phyloP scores from a whole-genome alignment of 2,329 filamentous ascomycete species.

The Sclerotinia minor region DNA sequence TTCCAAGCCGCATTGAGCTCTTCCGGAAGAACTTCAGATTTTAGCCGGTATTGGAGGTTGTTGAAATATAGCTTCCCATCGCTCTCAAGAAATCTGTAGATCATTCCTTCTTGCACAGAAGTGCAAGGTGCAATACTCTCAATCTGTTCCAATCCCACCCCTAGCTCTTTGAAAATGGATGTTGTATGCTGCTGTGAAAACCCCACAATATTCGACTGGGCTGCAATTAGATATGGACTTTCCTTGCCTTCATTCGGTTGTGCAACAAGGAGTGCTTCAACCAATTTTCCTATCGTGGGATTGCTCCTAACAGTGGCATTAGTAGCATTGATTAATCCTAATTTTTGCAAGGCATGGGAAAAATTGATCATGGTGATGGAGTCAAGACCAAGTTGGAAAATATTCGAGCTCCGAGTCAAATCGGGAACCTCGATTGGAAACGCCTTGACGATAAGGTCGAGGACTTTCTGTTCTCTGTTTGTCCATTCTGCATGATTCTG shows the following conservation, averaged over 20 bases:
- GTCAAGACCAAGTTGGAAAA: conserved; percentile 86
- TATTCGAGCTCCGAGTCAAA: conserved; percentile 58
- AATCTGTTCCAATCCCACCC: conserved; percentile 53
- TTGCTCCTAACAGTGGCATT: conserved; percentile 69
- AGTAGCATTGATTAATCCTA: conserved; percentile 60
- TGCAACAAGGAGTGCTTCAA: conserved; percentile 35
- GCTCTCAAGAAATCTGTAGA: conserved; percentile 65
- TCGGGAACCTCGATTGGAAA: conserved; percentile 43
- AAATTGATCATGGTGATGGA: conserved; percentile 81
- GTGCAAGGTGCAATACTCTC: conserved; percentile 82
- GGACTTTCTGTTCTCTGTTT: conserved; percentile 50
- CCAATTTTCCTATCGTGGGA: conserved; percentile 51
- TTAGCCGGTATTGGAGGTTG: conserved; percentile 63
- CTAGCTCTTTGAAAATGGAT: conserved; percentile 50
- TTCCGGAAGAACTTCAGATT: conserved; percentile 46
- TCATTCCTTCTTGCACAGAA: conserved; percentile 81
- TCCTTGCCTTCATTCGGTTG: conserved; percentile 25
- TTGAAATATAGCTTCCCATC: conserved; percentile 71
- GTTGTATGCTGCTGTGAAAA: conserved; percentile 43
- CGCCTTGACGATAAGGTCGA: conserved; percentile 51
- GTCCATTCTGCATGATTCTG: conserved; percentile 40
- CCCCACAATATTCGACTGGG: conserved; percentile 43
- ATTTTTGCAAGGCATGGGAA: conserved; percentile 60
- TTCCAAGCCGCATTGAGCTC: conserved; percentile 60
- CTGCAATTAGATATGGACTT: conserved; percentile 41